phyloP scores from a whole-genome alignment of 164 flowering plant genomes.

The Piper betle region DNA sequence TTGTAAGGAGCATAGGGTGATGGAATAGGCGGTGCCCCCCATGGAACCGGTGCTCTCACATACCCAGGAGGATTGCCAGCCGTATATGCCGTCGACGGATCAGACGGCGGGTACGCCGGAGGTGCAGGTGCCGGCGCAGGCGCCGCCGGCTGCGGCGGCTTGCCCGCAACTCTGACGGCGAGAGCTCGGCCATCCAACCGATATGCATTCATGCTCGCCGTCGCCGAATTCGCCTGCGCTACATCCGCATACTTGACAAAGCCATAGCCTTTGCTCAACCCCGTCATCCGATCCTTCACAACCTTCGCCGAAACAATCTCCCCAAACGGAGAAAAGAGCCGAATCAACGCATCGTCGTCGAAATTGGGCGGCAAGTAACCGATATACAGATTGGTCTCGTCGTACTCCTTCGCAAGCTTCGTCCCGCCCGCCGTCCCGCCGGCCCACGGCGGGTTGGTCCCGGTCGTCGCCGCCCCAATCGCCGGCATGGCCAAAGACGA shows the following conservation, averaged over 20 bases:
- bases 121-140: slow-evolving; percentile 36
- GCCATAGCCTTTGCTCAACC: slow-evolving; percentile 91
- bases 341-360: slow-evolving; percentile 81
- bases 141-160: slow-evolving; percentile 74
- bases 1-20: slow-evolving; percentile 47
- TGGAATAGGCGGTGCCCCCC: slow-evolving; percentile 58
- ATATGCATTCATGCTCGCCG: slow-evolving; percentile 69
- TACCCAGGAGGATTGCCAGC: slow-evolving; percentile 52
- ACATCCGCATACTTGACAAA: slow-evolving; percentile 87
- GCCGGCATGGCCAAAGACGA: slow-evolving; percentile 22
- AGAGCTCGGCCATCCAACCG: slow-evolving; percentile 72
- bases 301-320: slow-evolving; percentile 93
- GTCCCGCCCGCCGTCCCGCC: slow-evolving; percentile 23
- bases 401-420: slow-evolving; percentile 57
- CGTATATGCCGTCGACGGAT: slow-evolving; percentile 70
- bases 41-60: slow-evolving; percentile 61
- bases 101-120: slow-evolving; percentile 40
- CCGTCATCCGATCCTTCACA: slow-evolving; percentile 68
- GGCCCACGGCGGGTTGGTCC: slow-evolving; percentile 80
- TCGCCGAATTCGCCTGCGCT: slow-evolving; percentile 76
- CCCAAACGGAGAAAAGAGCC: slow-evolving; percentile 65
- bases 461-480: slow-evolving; percentile 35
- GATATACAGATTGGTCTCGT: slow-evolving; percentile 81
- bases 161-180: slow-evolving; percentile 95
- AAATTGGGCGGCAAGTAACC: slow-evolving; percentile 84